Evolutionary conservation across 2,329 filamentous ascomycete genomes (phyloP).

Genomic region (Davidsoniella eucalypti): DNA sequence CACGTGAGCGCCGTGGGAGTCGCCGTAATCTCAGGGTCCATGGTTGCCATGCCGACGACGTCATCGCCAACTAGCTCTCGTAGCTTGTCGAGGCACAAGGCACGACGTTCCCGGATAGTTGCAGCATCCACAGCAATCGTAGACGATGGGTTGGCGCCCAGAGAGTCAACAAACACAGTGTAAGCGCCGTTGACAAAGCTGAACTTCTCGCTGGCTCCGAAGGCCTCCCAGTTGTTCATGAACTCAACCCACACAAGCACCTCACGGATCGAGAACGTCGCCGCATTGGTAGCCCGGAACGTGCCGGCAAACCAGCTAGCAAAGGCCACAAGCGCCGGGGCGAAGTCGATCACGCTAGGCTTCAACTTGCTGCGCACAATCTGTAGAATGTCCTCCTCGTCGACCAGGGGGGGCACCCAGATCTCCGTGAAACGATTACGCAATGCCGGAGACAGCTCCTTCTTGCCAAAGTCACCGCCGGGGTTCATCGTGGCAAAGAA

Average conservation of each 20-base stretch:
- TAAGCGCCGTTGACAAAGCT: slow-evolving; percentile 67
- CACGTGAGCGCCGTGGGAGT: slow-evolving; percentile 40
- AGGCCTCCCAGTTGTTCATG: slow-evolving; percentile 50
- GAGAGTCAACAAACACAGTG: slow-evolving; percentile 87
- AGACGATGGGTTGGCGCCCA: slow-evolving; percentile 88
- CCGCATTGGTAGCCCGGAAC: slow-evolving; percentile 35
- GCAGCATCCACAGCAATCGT: slow-evolving; percentile 57
- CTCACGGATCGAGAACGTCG: slow-evolving; percentile 68
- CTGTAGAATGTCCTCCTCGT: slow-evolving; percentile 69
- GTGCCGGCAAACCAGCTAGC: slow-evolving; percentile 80
- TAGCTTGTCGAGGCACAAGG: slow-evolving; percentile 56
- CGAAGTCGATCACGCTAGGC: slow-evolving; percentile 36
- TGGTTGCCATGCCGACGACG: slow-evolving; percentile 47
- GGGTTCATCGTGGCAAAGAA: slow-evolving; percentile 99
- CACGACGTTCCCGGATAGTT: slow-evolving; percentile 54
- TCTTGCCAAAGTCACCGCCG: slow-evolving; percentile 95
- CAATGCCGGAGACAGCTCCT: slow-evolving; percentile 85
- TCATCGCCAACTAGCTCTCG: slow-evolving; percentile 47
- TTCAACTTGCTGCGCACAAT: slow-evolving; percentile 68
- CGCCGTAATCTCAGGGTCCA: slow-evolving; percentile 42
- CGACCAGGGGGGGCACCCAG: slow-evolving; percentile 82
- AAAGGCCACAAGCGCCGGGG: slow-evolving; percentile 63
- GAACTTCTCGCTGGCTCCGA: slow-evolving; percentile 23
- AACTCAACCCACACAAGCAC: slow-evolving; percentile 89
- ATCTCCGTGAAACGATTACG: slow-evolving; percentile 97